Percentiles rank a stretch among this genome's conserved stretches.
phyloP scores from a whole-genome alignment of 2,329 filamentous ascomycete genomes.

The Pseudogymnoascus pannorum region DNA sequence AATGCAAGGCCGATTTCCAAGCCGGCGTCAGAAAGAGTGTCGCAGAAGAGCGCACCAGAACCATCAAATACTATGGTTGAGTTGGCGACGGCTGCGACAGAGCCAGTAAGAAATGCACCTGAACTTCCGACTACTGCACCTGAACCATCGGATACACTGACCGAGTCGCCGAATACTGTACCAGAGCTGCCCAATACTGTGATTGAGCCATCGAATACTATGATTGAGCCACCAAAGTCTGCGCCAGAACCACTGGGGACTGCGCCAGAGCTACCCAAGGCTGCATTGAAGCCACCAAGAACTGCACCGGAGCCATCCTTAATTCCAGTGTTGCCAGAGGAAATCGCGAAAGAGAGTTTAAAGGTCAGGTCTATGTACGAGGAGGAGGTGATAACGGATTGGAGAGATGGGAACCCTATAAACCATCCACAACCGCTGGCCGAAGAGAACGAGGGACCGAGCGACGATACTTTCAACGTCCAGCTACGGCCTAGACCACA shows the following conservation, averaged over 20 bases:
- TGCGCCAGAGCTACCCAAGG: background rate
- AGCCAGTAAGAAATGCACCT: background rate
- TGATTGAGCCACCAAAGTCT: background rate
- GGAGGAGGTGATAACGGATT: slow-evolving; percentile 13
- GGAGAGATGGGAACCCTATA: slow-evolving; percentile 6
- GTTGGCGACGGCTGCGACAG: background rate
- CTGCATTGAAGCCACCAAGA: background rate
- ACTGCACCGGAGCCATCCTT: background rate
- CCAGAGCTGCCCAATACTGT: background rate
- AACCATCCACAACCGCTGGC: background rate
- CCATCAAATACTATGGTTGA: background rate
- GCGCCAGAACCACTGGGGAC: background rate
- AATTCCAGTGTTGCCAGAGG: slow-evolving; percentile 16
- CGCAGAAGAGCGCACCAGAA: background rate
- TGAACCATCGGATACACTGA: background rate
- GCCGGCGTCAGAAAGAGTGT: background rate
- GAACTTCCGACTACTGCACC: background rate
- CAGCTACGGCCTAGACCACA: slow-evolving; percentile 16
- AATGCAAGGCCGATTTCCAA: slow-evolving; percentile 13
- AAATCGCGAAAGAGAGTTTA: slow-evolving; percentile 28
- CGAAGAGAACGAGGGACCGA: background rate
- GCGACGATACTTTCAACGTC: background rate
- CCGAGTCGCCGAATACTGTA: background rate
- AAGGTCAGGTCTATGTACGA: slow-evolving; percentile 32
- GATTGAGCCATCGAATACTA: background rate